Evolutionary conservation across 306 rosid genomes (phyloP), one percentile per base, ranked within the genome.

Genomic region (Vigna reflexopilosa): DNA sequence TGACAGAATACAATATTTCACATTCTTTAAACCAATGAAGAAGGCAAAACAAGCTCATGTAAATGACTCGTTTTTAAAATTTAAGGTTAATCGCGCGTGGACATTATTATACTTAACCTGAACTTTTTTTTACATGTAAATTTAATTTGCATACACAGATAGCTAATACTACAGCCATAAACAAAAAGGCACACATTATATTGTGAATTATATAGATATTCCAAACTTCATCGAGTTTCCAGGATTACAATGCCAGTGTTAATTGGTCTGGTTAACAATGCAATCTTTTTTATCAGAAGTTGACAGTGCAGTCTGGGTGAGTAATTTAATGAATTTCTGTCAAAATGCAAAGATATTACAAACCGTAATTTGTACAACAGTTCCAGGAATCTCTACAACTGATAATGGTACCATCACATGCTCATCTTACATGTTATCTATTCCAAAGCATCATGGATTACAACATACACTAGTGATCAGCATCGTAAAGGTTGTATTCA

Each of bases 261-360:
- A 38, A 72, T 48, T 50, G 65, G 58, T 48, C 64, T 44, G 51
- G 72, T 52, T 70, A 63, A 82, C 16, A 15, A 32, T 7, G 38
- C 20, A 65, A 78, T 85, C 59, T 42, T 42, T 42, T 42, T 42
- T 9, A 42, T 42, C 3, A 42, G 13, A 42, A 68, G 72, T 30
- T 70, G 56, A 77, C 16, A 30, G 16, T 15, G 38, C 28, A 65
- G 74, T 85, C 67, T 16, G 5, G 5, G 28, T 26, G 32, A 67
- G 19, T 50, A 45, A 54, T 9, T 49, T n/a, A 76, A 56, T n/a
- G 26, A 81, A 72, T 61, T 67, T 62, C 32, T 28, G 70, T 70
- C 17, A 70, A 85, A 79, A 75, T 50, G 63, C 76, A 75, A 30
- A 67, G 58, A 75, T 62, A 16, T 36, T 64, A 78, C 78, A 70